Percentiles rank a stretch among this genome's conserved stretches.
Conservation (phyloP, 2,329 filamentous ascomycete genomes). For the Ilyonectria mors-panacis region DNA sequence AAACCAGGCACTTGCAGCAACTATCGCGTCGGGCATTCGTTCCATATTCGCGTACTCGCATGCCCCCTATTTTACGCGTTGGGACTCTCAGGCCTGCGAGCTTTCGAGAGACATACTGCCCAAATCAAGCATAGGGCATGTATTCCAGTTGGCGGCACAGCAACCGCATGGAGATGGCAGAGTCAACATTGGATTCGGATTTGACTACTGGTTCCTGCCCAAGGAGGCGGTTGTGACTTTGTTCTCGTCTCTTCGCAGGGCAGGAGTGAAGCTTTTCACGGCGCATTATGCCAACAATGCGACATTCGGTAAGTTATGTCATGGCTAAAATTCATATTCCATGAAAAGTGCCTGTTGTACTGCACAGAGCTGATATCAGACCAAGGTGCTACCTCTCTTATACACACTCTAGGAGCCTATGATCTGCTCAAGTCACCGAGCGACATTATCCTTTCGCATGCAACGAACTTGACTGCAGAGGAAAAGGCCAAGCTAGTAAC, state of each 20-base stretch:
- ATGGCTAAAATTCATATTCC: background rate
- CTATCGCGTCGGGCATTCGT: constrained; percentile 20
- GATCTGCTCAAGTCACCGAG: constrained; percentile 10
- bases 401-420: constrained; percentile 6
- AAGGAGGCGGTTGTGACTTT: constrained; percentile 17
- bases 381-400: background rate
- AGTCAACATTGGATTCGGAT: constrained; percentile 20
- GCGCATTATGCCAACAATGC: constrained; percentile 29
- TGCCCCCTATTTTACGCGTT: constrained; percentile 13
- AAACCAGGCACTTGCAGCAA: constrained; percentile 19
- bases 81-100: constrained; percentile 16
- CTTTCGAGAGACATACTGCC: constrained; percentile 24
- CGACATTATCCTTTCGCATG: constrained; percentile 16
- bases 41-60: constrained; percentile 24
- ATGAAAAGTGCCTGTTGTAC: background rate
- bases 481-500: constrained; percentile 1
- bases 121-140: constrained; percentile 10
- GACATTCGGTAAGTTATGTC: constrained; percentile 15
- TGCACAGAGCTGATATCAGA: background rate
- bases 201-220: constrained; percentile 25
- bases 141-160: constrained; percentile 4
- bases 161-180: constrained; percentile 19
- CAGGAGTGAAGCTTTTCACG: constrained; percentile 27
- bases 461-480: background rate
- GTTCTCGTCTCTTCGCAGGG: background rate